These are phyloP conservation scores for Zasmidium angulare DNA, from an alignment of 2,329 filamentous ascomycete species.

Conservation along the genomic window DNA sequence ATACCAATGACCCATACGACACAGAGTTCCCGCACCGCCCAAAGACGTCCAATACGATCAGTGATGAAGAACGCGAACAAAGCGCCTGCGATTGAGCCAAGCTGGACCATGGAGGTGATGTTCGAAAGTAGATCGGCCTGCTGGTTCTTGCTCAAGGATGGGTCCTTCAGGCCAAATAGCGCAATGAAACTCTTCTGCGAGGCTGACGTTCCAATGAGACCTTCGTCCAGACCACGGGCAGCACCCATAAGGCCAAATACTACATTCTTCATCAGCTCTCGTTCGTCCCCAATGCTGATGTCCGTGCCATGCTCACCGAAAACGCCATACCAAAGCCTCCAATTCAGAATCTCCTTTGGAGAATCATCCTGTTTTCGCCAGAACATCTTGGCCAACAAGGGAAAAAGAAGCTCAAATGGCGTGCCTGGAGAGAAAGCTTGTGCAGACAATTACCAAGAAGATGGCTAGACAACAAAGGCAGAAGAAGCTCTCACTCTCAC, in stretches of 20 bases:
- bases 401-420: conserved; percentile 10
- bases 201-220: conserved; percentile 61
- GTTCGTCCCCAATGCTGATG: background rate
- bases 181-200: conserved; percentile 64
- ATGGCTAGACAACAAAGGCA: background rate
- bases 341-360: conserved; percentile 71
- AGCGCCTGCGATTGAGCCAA: conserved; percentile 71
- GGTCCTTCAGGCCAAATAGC: conserved; percentile 58
- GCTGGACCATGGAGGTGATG: conserved; percentile 78
- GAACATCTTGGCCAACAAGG: conserved; percentile 26
- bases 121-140: conserved; percentile 53
- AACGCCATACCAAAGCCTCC: conserved; percentile 75
- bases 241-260: conserved; percentile 63
- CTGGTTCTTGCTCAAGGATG: conserved; percentile 45
- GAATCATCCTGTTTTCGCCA: conserved; percentile 53
- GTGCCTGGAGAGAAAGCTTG: conserved; percentile 8
- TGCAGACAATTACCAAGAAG: background rate
- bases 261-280: conserved; percentile 9
- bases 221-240: conserved; percentile 76
- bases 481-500: background rate
- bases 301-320: conserved; percentile 38
- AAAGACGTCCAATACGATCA: conserved; percentile 32
- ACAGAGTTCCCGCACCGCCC: conserved; percentile 31
- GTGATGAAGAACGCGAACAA: conserved; percentile 51
- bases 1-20: conserved; percentile 31